Base-by-base conservation (phyloP, 2,329 filamentous ascomycete genomes). In the Ascomycota sp. region DNA sequence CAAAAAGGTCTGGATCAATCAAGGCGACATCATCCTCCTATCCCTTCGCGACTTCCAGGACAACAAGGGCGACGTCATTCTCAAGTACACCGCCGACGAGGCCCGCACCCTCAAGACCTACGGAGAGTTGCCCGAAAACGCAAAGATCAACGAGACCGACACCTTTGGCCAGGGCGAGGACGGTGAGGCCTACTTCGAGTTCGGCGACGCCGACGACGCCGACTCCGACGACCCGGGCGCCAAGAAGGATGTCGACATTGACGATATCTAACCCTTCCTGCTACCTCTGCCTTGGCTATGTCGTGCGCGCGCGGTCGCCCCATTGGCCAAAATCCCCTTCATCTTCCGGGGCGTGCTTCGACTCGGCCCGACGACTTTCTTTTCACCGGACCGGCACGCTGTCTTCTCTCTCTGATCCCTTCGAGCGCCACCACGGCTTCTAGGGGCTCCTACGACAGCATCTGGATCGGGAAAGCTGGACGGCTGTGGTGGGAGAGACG, bases 1-100 rank as follows among this genome's bases (percentile, higher is more conserved):
- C 48, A 98, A 98, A 71, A 98, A 98, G 71, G 89, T 95, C 57
- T 94, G 83, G 83, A 94, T 94, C 69, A 94, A 93, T 68, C 83
- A 93, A 63, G 83, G 83, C 50, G 82, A 93, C 54, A 93, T 93
- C 53, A 85, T 86, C 53, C 70, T 86, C 27, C 65, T 86, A 36
- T 85, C 77, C 23, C 75, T 92, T 36, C 79, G 82, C 44, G 83
- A 91, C 56, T 91, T 91, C 61, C 82, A 92, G 54, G 81, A 89
- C 57, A 78, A 86, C 60, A 92, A 92, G 63, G 85, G 85, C 54
- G 85, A 94, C 53, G 92, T 94, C 55, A 89, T 89, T 50, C 72
- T 91, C 52, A 95, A 94, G 65, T 93, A 94, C 70, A 80, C 72
- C 33, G 76, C 82, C 59, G 89, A 98, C 51, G 89, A 95, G 65